Evolutionary conservation across 495 filamentous ascomycete genomes (phyloP).

Genomic region (Neurospora sp.): DNA sequence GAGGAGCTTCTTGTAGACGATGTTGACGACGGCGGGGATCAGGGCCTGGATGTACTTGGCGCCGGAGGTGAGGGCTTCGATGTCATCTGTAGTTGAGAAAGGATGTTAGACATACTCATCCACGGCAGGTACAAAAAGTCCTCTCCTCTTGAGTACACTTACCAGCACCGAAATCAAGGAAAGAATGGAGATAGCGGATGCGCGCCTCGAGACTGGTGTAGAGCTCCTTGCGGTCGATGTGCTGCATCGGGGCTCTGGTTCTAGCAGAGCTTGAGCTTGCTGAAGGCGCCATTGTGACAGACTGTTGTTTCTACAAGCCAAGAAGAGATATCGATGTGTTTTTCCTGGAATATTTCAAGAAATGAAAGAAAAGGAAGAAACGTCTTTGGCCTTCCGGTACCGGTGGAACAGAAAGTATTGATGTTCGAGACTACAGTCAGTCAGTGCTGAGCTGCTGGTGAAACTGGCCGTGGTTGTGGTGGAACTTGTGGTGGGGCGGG

Average conservation of each 20-base stretch:
- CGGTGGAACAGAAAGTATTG: background rate
- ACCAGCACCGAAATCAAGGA: slow-evolving; percentile 64
- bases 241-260: slow-evolving; percentile 32
- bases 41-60: slow-evolving; percentile 64
- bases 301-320: background rate
- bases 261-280: background rate
- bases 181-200: slow-evolving; percentile 59
- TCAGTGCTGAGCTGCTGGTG: background rate
- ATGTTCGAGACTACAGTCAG: background rate
- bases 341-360: background rate
- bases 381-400: background rate
- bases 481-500: background rate
- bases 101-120: background rate
- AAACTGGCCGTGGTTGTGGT: background rate
- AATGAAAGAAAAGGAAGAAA: background rate
- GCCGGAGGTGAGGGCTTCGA: slow-evolving; percentile 54
- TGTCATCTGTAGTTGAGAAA: slow-evolving; percentile 39
- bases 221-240: slow-evolving; percentile 58
- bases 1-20: slow-evolving; percentile 69
- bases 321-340: background rate
- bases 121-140: background rate
- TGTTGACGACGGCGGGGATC: slow-evolving; percentile 61
- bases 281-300: slow-evolving; percentile 19
- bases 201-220: slow-evolving; percentile 58
- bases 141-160: slow-evolving; percentile 13